phyloP scores from a whole-genome alignment of 2,329 filamentous ascomycete species.

The Monosporascus ibericus region DNA sequence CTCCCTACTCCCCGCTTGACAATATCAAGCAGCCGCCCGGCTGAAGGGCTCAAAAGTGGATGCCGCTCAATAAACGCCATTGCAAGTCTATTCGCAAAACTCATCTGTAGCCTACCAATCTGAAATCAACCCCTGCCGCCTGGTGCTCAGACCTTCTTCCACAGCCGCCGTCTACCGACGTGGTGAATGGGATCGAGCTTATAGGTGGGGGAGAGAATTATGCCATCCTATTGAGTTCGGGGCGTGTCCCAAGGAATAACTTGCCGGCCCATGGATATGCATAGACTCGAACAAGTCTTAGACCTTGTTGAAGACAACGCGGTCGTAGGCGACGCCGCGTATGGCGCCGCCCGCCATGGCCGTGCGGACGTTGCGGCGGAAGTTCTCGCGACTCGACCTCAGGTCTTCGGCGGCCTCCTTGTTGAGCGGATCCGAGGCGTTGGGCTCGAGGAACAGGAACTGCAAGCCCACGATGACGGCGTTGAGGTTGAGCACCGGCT shows the following conservation, averaged over 20 bases:
- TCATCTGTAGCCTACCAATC: not conserved
- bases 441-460: constrained; percentile 97
- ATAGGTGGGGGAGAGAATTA: too few species aligned
- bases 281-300: not conserved
- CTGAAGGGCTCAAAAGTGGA: not conserved
- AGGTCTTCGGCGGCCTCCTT: constrained; percentile 96
- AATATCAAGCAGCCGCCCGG: too few species aligned
- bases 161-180: too few species aligned
- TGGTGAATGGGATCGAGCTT: too few species aligned
- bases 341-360: constrained; percentile 79
- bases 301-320: constrained; percentile 58
- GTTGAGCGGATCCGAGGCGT: constrained; percentile 94
- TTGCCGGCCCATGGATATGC: not conserved
- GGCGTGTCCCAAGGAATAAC: too few species aligned
- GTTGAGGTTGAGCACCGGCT: constrained; percentile 93
- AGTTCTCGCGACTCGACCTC: constrained; percentile 75
- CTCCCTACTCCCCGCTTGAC: too few species aligned
- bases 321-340: constrained; percentile 67
- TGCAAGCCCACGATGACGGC: constrained; percentile 90
- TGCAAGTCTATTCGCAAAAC: not conserved
- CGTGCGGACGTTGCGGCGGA: constrained; percentile 82
- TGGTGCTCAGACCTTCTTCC: too few species aligned
- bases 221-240: too few species aligned
- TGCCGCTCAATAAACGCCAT: constrained; percentile 3
- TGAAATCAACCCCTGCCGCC: too few species aligned